Evolutionary conservation across 1,284 basidiomycete species (phyloP).

Genomic region (Naganishia albida): DNA sequence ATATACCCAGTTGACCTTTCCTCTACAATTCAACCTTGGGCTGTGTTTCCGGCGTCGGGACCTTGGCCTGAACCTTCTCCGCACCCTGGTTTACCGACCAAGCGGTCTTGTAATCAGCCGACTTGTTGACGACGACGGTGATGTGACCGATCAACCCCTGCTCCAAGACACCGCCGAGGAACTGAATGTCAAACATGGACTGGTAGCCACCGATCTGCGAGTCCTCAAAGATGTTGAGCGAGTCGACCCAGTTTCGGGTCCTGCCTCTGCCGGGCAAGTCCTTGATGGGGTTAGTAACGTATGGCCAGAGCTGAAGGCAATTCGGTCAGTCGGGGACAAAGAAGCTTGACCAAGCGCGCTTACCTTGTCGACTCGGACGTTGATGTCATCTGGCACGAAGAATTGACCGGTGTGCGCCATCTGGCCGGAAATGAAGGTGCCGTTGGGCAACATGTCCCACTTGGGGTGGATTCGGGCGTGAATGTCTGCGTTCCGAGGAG

Average conservation of each 20-base stretch:
- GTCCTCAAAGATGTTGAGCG: conserved; percentile 54
- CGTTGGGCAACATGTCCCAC: conserved; percentile 51
- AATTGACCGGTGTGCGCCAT: conserved; percentile 55
- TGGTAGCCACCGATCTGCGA: conserved; percentile 52
- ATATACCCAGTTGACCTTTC: conserved; percentile 8
- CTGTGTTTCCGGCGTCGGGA: conserved; percentile 3
- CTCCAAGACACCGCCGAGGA: conserved; percentile 53
- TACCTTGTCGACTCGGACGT: conserved; percentile 50
- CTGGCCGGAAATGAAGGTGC: conserved; percentile 47
- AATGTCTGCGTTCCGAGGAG: conserved; percentile 43
- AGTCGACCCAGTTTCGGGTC: conserved; percentile 56
- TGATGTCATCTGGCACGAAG: conserved; percentile 55
- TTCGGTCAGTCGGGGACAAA: background rate
- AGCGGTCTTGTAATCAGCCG: conserved; percentile 24
- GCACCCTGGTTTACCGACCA: conserved; percentile 32
- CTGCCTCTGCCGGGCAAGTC: conserved; percentile 46
- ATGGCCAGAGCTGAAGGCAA: conserved; percentile 43
- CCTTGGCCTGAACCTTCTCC: conserved; percentile 25
- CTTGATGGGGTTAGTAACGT: conserved; percentile 53
- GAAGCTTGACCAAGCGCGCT: background rate
- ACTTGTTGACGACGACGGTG: conserved; percentile 44
- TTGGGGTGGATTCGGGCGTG: conserved; percentile 55
- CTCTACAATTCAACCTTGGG: conserved; percentile 20
- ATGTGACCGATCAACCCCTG: conserved; percentile 56
- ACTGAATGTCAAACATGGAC: conserved; percentile 54